Conservation (phyloP, 148 eudicot species). For the Fagopyrum esculentum region DNA sequence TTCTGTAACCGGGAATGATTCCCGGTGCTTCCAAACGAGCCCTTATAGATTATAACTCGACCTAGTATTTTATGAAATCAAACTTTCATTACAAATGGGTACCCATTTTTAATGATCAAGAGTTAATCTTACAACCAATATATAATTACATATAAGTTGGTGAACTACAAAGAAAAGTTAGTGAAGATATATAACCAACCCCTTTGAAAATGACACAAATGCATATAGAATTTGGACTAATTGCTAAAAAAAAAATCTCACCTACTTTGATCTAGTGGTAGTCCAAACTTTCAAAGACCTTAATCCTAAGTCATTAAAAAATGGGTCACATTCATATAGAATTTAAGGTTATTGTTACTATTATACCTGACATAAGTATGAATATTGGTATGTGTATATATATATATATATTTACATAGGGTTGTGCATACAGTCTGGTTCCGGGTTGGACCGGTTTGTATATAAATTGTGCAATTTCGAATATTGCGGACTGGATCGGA, state of each 20-base stretch:
- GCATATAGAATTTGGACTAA: background rate
- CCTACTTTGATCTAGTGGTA: background rate
- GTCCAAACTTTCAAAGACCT: background rate
- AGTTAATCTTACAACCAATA: background rate
- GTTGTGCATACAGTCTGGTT: too few species aligned
- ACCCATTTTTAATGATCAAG: background rate
- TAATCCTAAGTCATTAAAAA: background rate
- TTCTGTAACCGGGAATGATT: too few species aligned
- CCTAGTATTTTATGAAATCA: too few species aligned
- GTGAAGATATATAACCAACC: background rate
- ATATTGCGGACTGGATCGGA: too few species aligned
- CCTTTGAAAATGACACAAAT: background rate
- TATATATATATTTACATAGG: too few species aligned
- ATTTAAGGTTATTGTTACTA: background rate
- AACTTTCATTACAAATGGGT: background rate
- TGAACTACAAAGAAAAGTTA: background rate
- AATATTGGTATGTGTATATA: background rate
- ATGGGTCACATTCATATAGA: background rate
- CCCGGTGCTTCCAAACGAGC: too few species aligned
- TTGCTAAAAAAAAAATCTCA: background rate
- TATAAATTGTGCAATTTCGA: too few species aligned
- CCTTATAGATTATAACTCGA: too few species aligned
- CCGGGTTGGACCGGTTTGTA: too few species aligned
- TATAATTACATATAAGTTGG: background rate
- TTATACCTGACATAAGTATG: background rate